Evolutionary conservation across 345 rosid genomes (phyloP).

Genomic region (Firmiana major): DNA sequence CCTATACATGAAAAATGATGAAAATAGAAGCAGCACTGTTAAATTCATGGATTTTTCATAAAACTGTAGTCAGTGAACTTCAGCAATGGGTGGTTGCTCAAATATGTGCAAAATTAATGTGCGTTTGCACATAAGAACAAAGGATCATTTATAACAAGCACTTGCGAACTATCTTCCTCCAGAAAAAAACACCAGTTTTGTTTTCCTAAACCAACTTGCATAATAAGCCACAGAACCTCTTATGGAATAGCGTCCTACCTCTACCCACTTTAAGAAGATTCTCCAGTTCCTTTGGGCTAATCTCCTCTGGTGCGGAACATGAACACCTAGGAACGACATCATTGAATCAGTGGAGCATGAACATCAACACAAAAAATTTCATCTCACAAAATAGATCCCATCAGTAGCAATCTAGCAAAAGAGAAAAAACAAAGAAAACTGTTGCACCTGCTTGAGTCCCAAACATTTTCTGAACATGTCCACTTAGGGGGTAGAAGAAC

Average conservation of each 20-base stretch:
- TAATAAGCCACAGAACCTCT: neutral
- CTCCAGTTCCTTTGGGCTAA: slow-evolving; percentile 57
- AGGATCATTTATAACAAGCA: slow-evolving; percentile 1
- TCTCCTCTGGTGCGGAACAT: slow-evolving; percentile 67
- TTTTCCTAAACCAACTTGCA: neutral
- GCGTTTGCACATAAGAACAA: neutral
- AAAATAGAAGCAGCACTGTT: neutral
- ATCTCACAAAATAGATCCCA: neutral
- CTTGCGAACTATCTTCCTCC: neutral
- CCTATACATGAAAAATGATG: neutral
- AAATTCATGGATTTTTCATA: neutral
- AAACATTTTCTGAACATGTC: slow-evolving; percentile 68
- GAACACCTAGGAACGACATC: slow-evolving; percentile 44
- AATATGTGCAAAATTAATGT: neutral
- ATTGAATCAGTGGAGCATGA: slow-evolving; percentile 6
- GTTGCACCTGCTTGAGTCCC: slow-evolving; percentile 65
- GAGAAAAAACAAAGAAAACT: neutral
- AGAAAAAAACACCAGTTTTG: neutral
- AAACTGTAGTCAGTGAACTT: neutral
- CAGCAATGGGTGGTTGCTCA: neutral
- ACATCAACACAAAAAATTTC: neutral
- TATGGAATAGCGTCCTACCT: slow-evolving; percentile 42
- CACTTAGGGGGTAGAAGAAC: slow-evolving; percentile 76
- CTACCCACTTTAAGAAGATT: slow-evolving; percentile 41
- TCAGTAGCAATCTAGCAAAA: neutral